phyloP scores from a whole-genome alignment of 2,329 filamentous ascomycete genomes.

The Sphaerulina musiva region DNA sequence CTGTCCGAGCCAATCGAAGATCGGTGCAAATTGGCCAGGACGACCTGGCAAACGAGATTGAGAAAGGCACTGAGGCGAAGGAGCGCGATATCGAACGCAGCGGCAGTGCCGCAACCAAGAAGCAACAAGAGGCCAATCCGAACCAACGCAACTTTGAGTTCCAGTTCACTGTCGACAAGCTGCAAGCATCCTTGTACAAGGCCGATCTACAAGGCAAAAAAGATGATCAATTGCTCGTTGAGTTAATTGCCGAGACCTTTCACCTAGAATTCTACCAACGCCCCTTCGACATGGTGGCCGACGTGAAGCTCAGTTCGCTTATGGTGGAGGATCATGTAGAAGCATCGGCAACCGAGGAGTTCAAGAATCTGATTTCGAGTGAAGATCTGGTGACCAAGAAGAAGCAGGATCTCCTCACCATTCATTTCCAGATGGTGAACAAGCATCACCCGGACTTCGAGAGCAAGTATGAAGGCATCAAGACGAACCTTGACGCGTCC shows the following conservation, averaged over 20 bases:
- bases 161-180: slow-evolving; percentile 88
- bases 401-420: slow-evolving; percentile 71
- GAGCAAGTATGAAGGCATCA: slow-evolving; percentile 83
- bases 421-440: slow-evolving; percentile 82
- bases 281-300: slow-evolving; percentile 86
- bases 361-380: slow-evolving; percentile 96
- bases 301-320: slow-evolving; percentile 79
- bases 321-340: slow-evolving; percentile 93
- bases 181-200: slow-evolving; percentile 86
- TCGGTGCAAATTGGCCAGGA: slow-evolving; percentile 66
- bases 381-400: slow-evolving; percentile 64
- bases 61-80: slow-evolving; percentile 53
- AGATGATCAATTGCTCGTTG: slow-evolving; percentile 76
- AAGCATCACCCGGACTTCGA: slow-evolving; percentile 88
- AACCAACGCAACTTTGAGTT: slow-evolving; percentile 93
- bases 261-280: slow-evolving; percentile 80
- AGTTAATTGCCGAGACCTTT: slow-evolving; percentile 85
- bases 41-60: slow-evolving; percentile 66
- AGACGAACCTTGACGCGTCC: slow-evolving; percentile 82
- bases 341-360: slow-evolving; percentile 75
- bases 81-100: slow-evolving; percentile 33
- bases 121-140: slow-evolving; percentile 48
- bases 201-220: slow-evolving; percentile 72
- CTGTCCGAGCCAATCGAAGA: slow-evolving; percentile 55
- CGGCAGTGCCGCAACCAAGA: slow-evolving; percentile 37